These are phyloP conservation scores for Oenanthe sinensis DNA, from an alignment of 129 eudicot species.

Conservation along the genomic window DNA sequence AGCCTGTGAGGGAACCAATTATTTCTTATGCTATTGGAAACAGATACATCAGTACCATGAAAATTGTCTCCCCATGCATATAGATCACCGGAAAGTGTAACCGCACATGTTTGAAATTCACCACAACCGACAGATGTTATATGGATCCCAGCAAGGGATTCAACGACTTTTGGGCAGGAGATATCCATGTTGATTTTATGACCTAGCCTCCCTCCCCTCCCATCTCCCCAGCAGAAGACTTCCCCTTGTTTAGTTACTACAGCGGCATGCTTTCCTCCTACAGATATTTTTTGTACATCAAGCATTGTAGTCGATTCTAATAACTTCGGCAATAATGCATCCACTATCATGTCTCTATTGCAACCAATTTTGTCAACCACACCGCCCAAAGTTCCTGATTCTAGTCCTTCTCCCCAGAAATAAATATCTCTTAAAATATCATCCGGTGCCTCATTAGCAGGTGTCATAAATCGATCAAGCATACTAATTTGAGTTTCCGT, in stretches of 20 bases:
- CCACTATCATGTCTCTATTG: conserved; percentile 9
- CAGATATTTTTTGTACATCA: conserved; percentile 34
- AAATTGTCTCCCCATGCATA: conserved; percentile 50
- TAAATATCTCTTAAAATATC: conserved; percentile 35
- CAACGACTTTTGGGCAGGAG: conserved; percentile 38
- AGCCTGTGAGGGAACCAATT: conserved; percentile 43
- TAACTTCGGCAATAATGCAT: conserved; percentile 45
- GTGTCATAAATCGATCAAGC: conserved; percentile 16
- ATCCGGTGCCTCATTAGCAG: conserved; percentile 13
- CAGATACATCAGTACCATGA: conserved; percentile 17
- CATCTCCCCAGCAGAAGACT: conserved; percentile 62
- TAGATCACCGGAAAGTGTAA: conserved; percentile 44
- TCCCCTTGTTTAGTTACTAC: conserved; percentile 53
- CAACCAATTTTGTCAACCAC: conserved; percentile 15
- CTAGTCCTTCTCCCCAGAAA: conserved; percentile 54
- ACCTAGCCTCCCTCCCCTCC: conserved; percentile 42
- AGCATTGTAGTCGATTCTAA: conserved; percentile 47
- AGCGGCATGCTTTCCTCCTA: conserved; percentile 39
- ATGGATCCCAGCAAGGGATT: conserved; percentile 30
- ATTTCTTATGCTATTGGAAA: conserved; percentile 14
- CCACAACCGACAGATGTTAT: conserved; percentile 44
- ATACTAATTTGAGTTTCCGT: conserved; percentile 10
- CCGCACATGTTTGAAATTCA: conserved; percentile 57
- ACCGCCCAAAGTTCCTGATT: conserved; percentile 31
- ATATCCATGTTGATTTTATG: conserved; percentile 26